Evolutionary conservation across 2,329 filamentous ascomycete species (phyloP), one percentile per base, ranked within the genome.

Genomic region (Mycogone perniciosa): DNA sequence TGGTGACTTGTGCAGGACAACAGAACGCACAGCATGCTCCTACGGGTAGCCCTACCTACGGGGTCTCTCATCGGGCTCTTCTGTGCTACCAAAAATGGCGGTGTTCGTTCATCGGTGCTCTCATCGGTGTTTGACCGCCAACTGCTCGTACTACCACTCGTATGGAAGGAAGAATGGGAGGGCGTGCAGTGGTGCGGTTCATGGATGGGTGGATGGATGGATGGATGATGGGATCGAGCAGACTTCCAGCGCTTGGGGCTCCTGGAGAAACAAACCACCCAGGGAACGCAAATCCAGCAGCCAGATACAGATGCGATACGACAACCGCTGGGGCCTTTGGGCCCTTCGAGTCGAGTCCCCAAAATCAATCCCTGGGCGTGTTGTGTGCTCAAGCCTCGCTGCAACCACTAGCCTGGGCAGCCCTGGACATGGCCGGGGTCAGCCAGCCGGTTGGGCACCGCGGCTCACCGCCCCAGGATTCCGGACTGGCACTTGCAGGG

Each of bases 391-490:
- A 20, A 20, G 20, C 20, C 20, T 20, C 20, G 20, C 20, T 20
- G 20, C 20, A 20, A 20, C 20, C 20, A 20, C 20, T 20, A 20
- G 20, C 40, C 37, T 30, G 10, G 13, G 30, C 31, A 26, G 31
- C 11, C 11, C 33, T 11, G 33, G 7, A 11, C 33, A 20, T 20
- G 20, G 20, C 20, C 20, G 20, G 20, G 20, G 39, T 20, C 13
- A 42, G 27, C 39, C 43, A 43, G 38, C 44, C 31, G 48, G 35
- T 51, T 46, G 48, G 48, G 48, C 48, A 51, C 44, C 50, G 45
- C 38, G 50, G 50, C 50, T 48, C 50, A 52, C 50, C 50, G 50
- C 50, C 45, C 50, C 45, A 52, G 45, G 38, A 43, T 52, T 52
- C 50, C 50, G 50, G 45, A 31, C 45, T 10, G 45, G 40, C 50